Conservation (phyloP, 495 filamentous ascomycete species). For the Neurospora sp. region DNA sequence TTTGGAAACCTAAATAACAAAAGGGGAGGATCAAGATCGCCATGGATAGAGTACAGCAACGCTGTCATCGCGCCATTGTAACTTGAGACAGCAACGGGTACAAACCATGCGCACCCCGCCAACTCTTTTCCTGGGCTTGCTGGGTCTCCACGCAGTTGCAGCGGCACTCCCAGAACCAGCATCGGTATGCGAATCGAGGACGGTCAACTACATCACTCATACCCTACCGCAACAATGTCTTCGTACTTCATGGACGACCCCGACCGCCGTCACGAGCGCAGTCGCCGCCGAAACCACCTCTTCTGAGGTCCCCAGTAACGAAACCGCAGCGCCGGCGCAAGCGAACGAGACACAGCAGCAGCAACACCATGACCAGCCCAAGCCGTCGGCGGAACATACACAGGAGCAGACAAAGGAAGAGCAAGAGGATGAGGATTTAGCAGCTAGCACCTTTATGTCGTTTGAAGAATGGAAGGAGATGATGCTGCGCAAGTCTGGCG, state of each 20-base stretch:
- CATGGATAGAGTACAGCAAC: slow-evolving; percentile 14
- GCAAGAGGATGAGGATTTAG: slow-evolving; percentile 43
- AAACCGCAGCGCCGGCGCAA: slow-evolving; percentile 1
- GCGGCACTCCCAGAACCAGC: slow-evolving; percentile 6
- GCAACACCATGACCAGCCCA: slow-evolving; percentile 4
- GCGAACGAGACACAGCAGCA: slow-evolving; percentile 10
- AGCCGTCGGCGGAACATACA: not conserved
- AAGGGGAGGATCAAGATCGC: not conserved
- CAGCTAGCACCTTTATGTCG: slow-evolving; percentile 81
- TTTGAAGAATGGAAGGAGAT: slow-evolving; percentile 98
- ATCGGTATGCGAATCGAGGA: slow-evolving; percentile 48
- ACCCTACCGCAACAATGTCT: slow-evolving; percentile 70
- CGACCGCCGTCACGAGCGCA: slow-evolving; percentile 12
- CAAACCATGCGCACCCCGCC: slow-evolving; percentile 12
- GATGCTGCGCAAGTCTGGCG: slow-evolving; percentile 77
- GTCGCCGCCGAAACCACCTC: slow-evolving; percentile 3
- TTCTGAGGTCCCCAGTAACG: slow-evolving; percentile 2
- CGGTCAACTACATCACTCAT: slow-evolving; percentile 75
- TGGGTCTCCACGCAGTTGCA: slow-evolving; percentile 13
- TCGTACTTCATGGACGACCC: slow-evolving; percentile 32
- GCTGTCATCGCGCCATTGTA: not conserved
- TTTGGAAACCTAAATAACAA: slow-evolving; percentile 1
- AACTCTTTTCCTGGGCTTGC: slow-evolving; percentile 13
- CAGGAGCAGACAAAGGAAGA: slow-evolving; percentile 6
- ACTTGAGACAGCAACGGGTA: slow-evolving; percentile 8